Evolutionary conservation across 225 moss, liverwort and hornwort species (phyloP).

Genomic region (Thuidium tamariscinum): DNA sequence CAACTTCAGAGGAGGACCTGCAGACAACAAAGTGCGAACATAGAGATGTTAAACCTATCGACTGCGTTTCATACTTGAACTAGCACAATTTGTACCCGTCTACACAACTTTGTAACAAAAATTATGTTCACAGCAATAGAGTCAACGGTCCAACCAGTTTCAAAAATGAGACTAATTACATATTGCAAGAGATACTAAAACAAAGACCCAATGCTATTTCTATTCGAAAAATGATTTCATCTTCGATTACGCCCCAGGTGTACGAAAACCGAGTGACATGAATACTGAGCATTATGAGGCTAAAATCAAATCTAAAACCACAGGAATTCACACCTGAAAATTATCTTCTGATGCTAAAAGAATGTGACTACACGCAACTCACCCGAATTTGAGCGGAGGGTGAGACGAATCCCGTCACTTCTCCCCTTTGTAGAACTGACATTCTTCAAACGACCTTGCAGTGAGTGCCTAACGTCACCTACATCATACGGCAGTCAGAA

Average conservation of each 20-base stretch:
- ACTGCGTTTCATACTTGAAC: not conserved
- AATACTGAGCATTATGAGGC: not conserved
- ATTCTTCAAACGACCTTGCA: slow-evolving; percentile 84
- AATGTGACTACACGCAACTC: not conserved
- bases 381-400: slow-evolving; percentile 71
- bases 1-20: slow-evolving; percentile 84
- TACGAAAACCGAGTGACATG: not conserved
- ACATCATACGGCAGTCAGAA: not conserved
- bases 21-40: not conserved
- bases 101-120: not conserved
- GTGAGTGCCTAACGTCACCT: slow-evolving; percentile 86
- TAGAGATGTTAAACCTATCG: not conserved
- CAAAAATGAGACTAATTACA: not conserved
- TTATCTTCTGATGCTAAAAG: not conserved
- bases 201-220: not conserved
- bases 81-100: not conserved
- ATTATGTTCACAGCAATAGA: not conserved
- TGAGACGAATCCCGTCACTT: slow-evolving; percentile 61
- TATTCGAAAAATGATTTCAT: not conserved
- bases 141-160: not conserved
- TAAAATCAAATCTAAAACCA: not conserved
- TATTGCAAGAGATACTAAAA: not conserved
- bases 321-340: not conserved
- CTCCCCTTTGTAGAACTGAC: slow-evolving; percentile 33
- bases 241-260: not conserved